These are phyloP conservation scores for Firmiana major DNA, from an alignment of 345 rosid species.

Conservation along the genomic window DNA sequence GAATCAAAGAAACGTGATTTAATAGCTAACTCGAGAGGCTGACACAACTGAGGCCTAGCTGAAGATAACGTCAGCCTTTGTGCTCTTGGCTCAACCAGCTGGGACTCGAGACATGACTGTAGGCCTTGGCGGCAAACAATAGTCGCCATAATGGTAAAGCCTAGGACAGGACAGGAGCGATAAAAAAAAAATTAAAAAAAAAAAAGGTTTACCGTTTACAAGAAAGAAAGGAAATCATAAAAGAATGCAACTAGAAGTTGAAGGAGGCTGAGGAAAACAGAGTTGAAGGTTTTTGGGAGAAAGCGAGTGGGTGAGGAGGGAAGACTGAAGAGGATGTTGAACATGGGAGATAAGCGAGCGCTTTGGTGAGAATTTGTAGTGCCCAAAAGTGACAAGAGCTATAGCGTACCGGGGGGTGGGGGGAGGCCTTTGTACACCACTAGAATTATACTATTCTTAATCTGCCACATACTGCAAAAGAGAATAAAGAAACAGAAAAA, in stretches of 20 bases:
- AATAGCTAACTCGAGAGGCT: no score
- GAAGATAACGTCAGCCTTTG: conserved; percentile 58
- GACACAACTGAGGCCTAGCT: no score
- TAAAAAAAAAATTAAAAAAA: no score
- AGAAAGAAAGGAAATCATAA: not conserved
- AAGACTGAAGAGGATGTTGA: conserved; percentile 25
- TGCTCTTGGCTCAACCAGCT: conserved; percentile 49
- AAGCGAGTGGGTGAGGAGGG: not conserved
- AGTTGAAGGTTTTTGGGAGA: not conserved
- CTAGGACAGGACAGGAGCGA: not conserved
- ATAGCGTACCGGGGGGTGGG: conserved; percentile 2
- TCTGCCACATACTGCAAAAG: conserved; percentile 33
- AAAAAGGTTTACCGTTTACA: not conserved
- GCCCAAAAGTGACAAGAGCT: conserved; percentile 27
- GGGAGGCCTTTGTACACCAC: conserved; percentile 20
- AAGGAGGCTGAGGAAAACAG: conserved; percentile 25
- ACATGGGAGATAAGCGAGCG: conserved; percentile 28
- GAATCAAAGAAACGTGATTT: conserved; percentile 34
- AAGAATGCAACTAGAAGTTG: not conserved
- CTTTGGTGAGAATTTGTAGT: conserved; percentile 56
- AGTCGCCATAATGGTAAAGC: conserved; percentile 47
- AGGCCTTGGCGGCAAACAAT: conserved; percentile 60
- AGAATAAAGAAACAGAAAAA: conserved; percentile 30
- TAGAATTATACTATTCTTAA: conserved; percentile 33
- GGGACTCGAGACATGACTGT: conserved; percentile 59